Evolutionary conservation across 2,329 filamentous ascomycete genomes (phyloP).

Genomic region (Beauveria bassiana): DNA sequence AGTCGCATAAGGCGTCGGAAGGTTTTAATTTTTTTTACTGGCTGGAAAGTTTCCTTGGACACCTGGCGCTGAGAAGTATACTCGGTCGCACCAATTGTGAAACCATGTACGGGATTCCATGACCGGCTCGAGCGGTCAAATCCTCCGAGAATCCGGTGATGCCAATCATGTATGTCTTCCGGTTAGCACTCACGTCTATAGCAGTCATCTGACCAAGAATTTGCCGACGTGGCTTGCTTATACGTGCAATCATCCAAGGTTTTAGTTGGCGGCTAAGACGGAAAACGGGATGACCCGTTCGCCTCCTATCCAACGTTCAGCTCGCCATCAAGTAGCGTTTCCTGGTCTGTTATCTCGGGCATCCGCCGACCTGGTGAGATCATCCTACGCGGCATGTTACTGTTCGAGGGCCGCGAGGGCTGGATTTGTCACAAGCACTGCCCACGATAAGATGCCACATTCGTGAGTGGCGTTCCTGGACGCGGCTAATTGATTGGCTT

Average conservation of each 20-base stretch:
- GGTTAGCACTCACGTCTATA: neutral
- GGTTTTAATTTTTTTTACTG: no score
- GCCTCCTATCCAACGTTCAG: neutral
- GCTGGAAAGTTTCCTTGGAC: neutral
- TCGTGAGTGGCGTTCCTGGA: neutral
- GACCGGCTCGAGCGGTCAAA: neutral
- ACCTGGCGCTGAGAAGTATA: neutral
- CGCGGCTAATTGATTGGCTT: neutral
- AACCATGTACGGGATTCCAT: neutral
- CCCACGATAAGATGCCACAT: neutral
- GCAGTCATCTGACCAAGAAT: neutral
- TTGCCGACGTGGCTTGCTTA: neutral
- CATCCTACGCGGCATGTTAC: neutral
- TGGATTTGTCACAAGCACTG: neutral
- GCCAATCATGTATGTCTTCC: neutral
- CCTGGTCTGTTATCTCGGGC: neutral
- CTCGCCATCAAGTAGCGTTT: neutral
- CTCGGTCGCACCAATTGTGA: neutral
- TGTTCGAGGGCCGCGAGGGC: neutral
- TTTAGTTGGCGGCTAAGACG: neutral
- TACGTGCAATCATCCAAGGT: neutral
- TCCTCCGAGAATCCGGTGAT: neutral
- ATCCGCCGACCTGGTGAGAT: neutral
- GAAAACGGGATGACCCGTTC: neutral
- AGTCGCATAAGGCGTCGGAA: neutral